These are phyloP conservation scores for Tripterygium wilfordii DNA, from an alignment of 177 flowering plant genomes.

Conservation along the genomic window DNA sequence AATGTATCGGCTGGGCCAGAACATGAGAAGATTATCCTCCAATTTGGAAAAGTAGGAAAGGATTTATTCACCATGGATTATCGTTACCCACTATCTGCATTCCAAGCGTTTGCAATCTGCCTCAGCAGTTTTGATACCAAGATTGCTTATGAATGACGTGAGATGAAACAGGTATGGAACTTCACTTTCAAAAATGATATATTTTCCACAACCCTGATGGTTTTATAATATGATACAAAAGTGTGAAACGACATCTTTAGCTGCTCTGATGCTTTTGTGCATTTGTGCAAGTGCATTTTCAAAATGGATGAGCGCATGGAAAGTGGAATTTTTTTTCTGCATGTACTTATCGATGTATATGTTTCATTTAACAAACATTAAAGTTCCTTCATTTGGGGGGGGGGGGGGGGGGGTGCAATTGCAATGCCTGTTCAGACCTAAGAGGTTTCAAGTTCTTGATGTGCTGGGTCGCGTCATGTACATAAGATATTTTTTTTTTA, in stretches of 20 bases:
- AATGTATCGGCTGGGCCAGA: conserved; percentile 48
- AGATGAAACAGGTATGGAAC: conserved; percentile 30
- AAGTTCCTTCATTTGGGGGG: no score
- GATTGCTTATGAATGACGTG: conserved; percentile 88
- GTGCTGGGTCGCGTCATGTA: no score
- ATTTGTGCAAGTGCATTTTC: no score
- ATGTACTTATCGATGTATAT: no score
- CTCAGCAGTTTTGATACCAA: conserved; percentile 98
- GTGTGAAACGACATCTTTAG: neutral
- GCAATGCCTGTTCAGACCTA: no score
- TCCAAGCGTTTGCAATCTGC: conserved; percentile 94
- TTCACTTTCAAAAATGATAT: neutral
- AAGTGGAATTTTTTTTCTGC: no score
- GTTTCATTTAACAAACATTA: no score
- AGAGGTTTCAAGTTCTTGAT: no score
- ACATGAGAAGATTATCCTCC: conserved; percentile 74
- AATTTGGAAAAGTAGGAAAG: conserved; percentile 93
- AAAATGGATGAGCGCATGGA: no score
- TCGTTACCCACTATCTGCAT: conserved; percentile 83
- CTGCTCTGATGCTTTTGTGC: neutral
- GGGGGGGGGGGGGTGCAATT: no score
- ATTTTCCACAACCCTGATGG: neutral
- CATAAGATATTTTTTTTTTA: no score
- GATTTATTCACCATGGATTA: conserved; percentile 95
- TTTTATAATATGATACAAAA: neutral